Base-by-base conservation (phyloP, 2,329 filamentous ascomycete species). In the Diaporthe velutina region DNA sequence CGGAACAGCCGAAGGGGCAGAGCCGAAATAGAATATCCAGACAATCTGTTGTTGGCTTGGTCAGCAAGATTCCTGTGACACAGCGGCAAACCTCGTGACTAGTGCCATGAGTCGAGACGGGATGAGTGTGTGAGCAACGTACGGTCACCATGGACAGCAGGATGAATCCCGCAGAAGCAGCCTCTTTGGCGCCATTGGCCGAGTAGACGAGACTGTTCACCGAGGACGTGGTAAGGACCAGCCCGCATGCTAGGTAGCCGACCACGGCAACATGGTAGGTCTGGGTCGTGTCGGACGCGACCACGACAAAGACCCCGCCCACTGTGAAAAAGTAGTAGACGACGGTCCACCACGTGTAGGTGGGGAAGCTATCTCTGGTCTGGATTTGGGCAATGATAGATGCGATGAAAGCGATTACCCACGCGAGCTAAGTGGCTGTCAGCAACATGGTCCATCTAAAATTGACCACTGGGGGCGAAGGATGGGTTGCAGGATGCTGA, bases 1-100 rank as follows among this genome's bases (percentile, higher is more conserved):
- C 77, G 96, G 94, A 72, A 93, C 91, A 22, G 96, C 94, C 55
- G 95, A 94, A 1, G 96, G 95, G 25, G 95, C 93, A 2, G 96
- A 98, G 80, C 97, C 97, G 81, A 98, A 99, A 88, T 98, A 98
- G 85, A 98, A 98, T 79, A 98, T 98, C 97, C 97, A 99, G 75
- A 98, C 91, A 79, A 98, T 94, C 96, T 98, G 79, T n/a, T 28
- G 50, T 28, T 19, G 35, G 35, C 9, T 19, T 10, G 60, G 52
- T 76, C 38, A 76, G 73, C 42, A 64, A 38, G 7, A 42, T 57
- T 45, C 30, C 57, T n/a, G 22, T 12, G 15, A 10, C 6, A 9
- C n/a, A 1, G 10, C n/a, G 2, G 28, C 35, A 45, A n/a, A n/a
- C n/a, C n/a, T n/a, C n/a, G n/a, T n/a, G n/a, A n/a, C n/a, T n/a